phyloP scores from a whole-genome alignment of 352 stramenopile species.

The Phytopythium delawarense region DNA sequence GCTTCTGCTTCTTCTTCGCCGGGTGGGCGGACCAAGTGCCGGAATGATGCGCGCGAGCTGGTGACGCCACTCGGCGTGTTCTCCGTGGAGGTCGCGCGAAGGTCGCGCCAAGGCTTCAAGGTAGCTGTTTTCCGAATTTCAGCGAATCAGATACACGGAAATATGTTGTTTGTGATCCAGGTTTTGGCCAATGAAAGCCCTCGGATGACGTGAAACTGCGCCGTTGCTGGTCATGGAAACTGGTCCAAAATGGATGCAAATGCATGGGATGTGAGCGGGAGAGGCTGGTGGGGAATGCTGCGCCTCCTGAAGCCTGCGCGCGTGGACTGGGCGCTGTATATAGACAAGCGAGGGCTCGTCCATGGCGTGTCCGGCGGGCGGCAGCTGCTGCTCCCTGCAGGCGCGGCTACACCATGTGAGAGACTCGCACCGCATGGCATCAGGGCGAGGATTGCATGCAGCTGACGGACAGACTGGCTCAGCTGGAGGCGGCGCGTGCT shows the following conservation, averaged over 20 bases:
- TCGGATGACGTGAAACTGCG: neutral
- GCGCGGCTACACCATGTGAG: slow-evolving; percentile 35
- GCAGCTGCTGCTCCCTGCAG: slow-evolving; percentile 24
- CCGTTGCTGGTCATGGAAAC: neutral
- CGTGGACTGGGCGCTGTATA: neutral
- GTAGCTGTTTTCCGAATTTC: neutral
- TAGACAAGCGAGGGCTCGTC: neutral
- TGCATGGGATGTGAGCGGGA: neutral
- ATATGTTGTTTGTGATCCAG: neutral
- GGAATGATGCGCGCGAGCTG: slow-evolving; percentile 11
- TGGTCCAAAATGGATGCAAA: neutral
- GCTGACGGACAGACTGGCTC: neutral
- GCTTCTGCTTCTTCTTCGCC: neutral
- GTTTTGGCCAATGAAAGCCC: neutral
- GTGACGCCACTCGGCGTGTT: slow-evolving; percentile 3
- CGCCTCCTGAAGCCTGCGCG: neutral
- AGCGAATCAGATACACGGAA: neutral
- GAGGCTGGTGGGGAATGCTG: neutral
- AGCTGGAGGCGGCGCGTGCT: slow-evolving; percentile 42
- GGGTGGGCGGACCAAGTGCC: slow-evolving; percentile 2
- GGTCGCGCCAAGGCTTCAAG: slow-evolving; percentile 7
- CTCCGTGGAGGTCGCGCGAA: neutral
- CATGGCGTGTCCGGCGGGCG: neutral
- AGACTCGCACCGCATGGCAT: neutral
- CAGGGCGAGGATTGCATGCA: neutral